These are phyloP conservation scores for Phytopythium boreale DNA, from an alignment of 352 stramenopile genomes.

Conservation along the genomic window DNA sequence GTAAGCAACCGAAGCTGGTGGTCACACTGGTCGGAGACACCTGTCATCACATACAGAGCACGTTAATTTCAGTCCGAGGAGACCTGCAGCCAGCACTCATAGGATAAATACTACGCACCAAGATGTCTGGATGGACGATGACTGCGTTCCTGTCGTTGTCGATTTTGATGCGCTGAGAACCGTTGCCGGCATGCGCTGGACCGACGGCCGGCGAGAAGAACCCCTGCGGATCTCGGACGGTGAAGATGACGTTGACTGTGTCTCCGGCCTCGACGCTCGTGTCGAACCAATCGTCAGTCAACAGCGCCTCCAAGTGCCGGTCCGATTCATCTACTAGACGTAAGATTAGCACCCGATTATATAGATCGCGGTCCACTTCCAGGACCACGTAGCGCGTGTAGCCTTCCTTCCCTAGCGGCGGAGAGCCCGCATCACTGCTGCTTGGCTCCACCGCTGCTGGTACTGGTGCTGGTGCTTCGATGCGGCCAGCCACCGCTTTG, in stretches of 20 bases:
- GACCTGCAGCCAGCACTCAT: background rate
- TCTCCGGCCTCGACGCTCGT: constrained; percentile 66
- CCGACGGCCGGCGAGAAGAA: constrained; percentile 39
- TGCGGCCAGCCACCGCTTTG: constrained; percentile 4
- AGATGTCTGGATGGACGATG: constrained; percentile 71
- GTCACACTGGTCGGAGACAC: constrained; percentile 81
- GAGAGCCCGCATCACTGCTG: background rate
- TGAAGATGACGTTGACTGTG: constrained; percentile 79
- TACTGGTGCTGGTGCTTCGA: constrained; percentile 1
- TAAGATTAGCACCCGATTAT: constrained; percentile 50
- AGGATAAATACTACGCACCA: constrained; percentile 30
- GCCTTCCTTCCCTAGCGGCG: constrained; percentile 19
- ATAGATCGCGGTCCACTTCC: constrained; percentile 53
- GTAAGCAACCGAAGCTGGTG: constrained; percentile 70
- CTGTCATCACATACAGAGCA: constrained; percentile 22
- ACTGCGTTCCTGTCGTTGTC: constrained; percentile 62
- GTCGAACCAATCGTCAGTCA: constrained; percentile 79
- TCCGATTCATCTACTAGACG: constrained; percentile 69
- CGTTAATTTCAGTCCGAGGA: background rate
- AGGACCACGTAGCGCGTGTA: constrained; percentile 65
- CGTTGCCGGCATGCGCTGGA: background rate
- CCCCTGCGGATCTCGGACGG: constrained; percentile 34
- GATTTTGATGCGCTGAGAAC: constrained; percentile 26
- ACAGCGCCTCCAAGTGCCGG: constrained; percentile 46
- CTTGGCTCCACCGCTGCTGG: background rate